Percentiles rank a stretch among this genome's conserved stretches.
Evolutionary conservation across 2,329 filamentous ascomycete genomes (phyloP).

Genomic region (Microthyrium microscopicum): DNA sequence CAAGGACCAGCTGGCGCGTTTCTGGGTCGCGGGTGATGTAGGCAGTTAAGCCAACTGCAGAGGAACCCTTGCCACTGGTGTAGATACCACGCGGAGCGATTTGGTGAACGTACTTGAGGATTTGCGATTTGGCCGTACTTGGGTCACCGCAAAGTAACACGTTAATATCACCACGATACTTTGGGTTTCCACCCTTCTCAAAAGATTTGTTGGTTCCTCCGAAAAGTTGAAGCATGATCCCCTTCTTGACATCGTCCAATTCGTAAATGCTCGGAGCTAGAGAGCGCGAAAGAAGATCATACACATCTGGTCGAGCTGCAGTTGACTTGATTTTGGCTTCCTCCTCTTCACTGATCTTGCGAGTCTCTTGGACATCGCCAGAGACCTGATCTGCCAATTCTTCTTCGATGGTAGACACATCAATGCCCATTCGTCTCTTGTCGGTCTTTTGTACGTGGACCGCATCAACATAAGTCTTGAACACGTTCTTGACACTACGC

Average conservation of each 20-base stretch:
- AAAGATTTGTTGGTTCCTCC: conserved; percentile 97
- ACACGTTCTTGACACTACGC: conserved; percentile 80
- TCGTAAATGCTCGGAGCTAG: conserved; percentile 92
- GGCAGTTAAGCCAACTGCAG: conserved; percentile 60
- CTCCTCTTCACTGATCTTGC: conserved; percentile 71
- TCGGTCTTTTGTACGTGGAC: conserved; percentile 94
- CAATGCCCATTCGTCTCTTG: conserved; percentile 82
- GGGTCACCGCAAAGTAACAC: conserved; percentile 92
- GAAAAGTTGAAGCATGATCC: conserved; percentile 89
- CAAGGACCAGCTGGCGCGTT: conserved; percentile 55
- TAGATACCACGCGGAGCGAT: conserved; percentile 82
- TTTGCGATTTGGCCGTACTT: conserved; percentile 88
- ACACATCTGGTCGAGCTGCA: conserved; percentile 68
- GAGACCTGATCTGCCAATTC: conserved; percentile 57
- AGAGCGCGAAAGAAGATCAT: conserved; percentile 79
- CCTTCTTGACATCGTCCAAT: conserved; percentile 98
- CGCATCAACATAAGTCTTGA: conserved; percentile 96
- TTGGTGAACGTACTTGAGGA: conserved; percentile 89
- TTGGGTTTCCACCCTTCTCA: conserved; percentile 85
- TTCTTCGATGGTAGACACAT: conserved; percentile 73
- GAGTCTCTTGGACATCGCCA: conserved; percentile 63
- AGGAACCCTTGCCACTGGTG: conserved; percentile 60
- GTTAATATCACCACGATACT: conserved; percentile 95
- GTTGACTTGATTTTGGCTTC: conserved; percentile 76
- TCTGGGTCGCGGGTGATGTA: conserved; percentile 62